Base-by-base conservation (phyloP, 1,284 basidiomycete genomes). In the Cerrena zonata region DNA sequence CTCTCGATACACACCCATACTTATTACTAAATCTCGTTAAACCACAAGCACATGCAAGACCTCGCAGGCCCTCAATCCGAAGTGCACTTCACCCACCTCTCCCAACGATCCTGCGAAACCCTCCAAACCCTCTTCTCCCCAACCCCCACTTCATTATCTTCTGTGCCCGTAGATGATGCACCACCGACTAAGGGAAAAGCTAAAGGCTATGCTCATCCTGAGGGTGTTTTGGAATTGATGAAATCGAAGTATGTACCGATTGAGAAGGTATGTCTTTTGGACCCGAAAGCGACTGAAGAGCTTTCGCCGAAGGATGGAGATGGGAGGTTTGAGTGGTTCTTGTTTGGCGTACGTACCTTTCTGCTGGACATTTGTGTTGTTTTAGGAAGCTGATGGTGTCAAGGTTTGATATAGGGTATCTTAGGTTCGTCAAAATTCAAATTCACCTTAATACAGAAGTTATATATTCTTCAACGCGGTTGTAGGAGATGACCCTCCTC, bases 401-500 rank as follows among this genome's bases (percentile, higher is more conserved):
- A 21, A 42, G 39, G 18, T 24, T 22, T n/a, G 11, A 25, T 36
- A 34, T 50, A 86, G 82, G 83, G 82, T 1, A 86, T 86, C 48
- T 68, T 86, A 47, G 82, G 82, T 82, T 49, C 18, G 12, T 37
- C 15, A 7, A 7, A 7, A 10, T 26, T 34, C n/a, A 38, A 39
- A 19, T 10, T 39, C 23, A 7, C 37, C 23, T 23, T 15, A n/a
- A n/a, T 45, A 10, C n/a, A n/a, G n/a, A n/a, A 13, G 12, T 45
- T 45, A 22, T 12, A 23, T 3, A 23, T 42, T n/a, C n/a, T n/a
- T n/a, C n/a, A n/a, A n/a, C n/a, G n/a, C n/a, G n/a, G n/a, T n/a
- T n/a, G 11, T 40, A 80, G 91, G 92, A 11, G 93, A 95, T 59
- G 91, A 95, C 65, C 92, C 93, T 1, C 93, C 92, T 0, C 76